Conservation (phyloP, 2,329 filamentous ascomycete species). For the Ophiostoma himal-ulmi region DNA sequence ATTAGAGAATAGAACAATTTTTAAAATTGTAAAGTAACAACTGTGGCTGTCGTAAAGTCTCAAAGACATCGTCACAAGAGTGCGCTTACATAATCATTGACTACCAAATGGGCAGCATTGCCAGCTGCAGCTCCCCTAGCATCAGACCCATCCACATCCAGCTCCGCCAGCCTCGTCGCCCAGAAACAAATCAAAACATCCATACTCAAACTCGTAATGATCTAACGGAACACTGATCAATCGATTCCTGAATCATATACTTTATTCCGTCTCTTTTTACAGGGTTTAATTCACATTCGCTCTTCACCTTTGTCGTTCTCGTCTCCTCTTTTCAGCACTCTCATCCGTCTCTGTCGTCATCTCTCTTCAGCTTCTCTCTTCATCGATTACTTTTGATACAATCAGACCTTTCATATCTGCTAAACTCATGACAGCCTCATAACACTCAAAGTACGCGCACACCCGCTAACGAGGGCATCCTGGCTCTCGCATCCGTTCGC, state of each 20-base stretch:
- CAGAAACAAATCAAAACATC: background rate
- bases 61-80: background rate
- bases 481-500: background rate
- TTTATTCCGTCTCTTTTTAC: background rate
- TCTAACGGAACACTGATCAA: background rate
- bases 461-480: background rate
- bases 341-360: background rate
- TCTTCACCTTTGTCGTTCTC: background rate
- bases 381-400: background rate
- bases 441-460: background rate
- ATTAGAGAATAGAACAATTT: background rate
- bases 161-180: conserved; percentile 10
- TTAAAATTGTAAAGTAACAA: background rate
- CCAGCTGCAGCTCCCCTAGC: conserved; percentile 1
- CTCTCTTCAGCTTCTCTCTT: background rate
- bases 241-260: background rate
- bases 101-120: background rate
- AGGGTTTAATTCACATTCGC: background rate
- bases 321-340: background rate
- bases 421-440: background rate
- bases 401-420: background rate
- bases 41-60: background rate
- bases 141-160: background rate
- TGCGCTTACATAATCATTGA: background rate
- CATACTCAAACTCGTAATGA: background rate